phyloP scores from a whole-genome alignment of 2,329 filamentous ascomycete genomes.

The Nemania diffusa region DNA sequence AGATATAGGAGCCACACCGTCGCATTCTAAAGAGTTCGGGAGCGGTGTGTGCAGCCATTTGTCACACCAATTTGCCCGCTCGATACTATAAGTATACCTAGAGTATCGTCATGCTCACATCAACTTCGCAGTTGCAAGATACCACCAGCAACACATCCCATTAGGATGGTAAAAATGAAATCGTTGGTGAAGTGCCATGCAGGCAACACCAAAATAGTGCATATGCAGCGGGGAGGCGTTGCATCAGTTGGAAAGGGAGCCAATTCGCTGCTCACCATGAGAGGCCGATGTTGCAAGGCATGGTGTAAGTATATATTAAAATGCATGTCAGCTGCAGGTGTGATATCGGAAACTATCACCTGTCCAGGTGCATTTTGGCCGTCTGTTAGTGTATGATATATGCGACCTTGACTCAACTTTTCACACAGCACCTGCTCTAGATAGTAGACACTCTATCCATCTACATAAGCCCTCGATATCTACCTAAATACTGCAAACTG shows the following conservation, averaged over 20 bases:
- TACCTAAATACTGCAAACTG: background rate
- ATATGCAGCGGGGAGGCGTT: slow-evolving; percentile 15
- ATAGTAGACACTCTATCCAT: background rate
- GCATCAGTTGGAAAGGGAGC: slow-evolving; percentile 11
- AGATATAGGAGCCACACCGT: background rate
- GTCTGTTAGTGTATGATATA: background rate
- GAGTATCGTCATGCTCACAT: too few species aligned
- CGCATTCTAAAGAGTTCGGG: background rate
- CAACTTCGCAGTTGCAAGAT: too few species aligned
- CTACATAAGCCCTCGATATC: background rate
- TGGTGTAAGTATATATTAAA: slow-evolving; percentile 2
- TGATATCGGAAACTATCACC: slow-evolving; percentile 22
- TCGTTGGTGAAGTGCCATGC: slow-evolving; percentile 15
- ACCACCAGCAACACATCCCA: background rate
- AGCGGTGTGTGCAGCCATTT: background rate
- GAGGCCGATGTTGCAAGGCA: slow-evolving; percentile 2
- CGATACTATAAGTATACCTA: background rate
- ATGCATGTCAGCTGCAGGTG: slow-evolving; percentile 31
- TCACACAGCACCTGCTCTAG: background rate
- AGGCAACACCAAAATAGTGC: slow-evolving; percentile 13
- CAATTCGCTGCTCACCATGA: slow-evolving; percentile 6
- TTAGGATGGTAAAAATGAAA: slow-evolving; percentile 14
- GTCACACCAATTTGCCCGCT: too few species aligned
- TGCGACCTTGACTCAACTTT: background rate
- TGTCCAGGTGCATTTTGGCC: background rate